A percentile compares a stretch with the other conserved stretches of the same genome.
Evolutionary conservation across 2,329 filamentous ascomycete species (phyloP).

Genomic region (Aspergillus jensenii): DNA sequence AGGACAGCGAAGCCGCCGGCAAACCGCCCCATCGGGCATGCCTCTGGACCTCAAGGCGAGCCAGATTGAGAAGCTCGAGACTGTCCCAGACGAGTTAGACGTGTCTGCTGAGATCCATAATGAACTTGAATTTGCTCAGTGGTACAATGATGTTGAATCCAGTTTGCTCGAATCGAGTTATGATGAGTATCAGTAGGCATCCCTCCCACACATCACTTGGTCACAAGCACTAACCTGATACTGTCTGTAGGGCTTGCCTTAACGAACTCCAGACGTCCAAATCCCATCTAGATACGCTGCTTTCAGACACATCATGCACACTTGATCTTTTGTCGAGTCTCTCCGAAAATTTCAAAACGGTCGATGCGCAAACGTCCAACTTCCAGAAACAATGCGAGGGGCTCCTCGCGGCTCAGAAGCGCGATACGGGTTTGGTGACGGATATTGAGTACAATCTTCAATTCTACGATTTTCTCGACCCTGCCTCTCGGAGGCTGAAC

Average conservation of each 20-base stretch:
- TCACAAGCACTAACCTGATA: conserved; percentile 7
- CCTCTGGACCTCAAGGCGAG: conserved; percentile 28
- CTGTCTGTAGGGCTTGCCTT: conserved; percentile 62
- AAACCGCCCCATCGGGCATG: conserved; percentile 37
- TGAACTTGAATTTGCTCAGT: conserved; percentile 59
- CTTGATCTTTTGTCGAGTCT: conserved; percentile 74
- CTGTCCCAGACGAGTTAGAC: conserved; percentile 12
- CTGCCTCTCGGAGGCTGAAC: conserved; percentile 84
- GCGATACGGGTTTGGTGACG: conserved; percentile 75
- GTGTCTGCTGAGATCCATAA: conserved; percentile 50
- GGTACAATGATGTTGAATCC: conserved; percentile 61
- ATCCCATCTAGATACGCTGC: conserved; percentile 75
- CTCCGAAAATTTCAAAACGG: conserved; percentile 80
- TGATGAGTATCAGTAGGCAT: conserved; percentile 73
- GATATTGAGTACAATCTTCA: conserved; percentile 86
- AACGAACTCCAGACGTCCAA: conserved; percentile 80
- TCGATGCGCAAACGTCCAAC: conserved; percentile 86
- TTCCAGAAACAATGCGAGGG: conserved; percentile 93
- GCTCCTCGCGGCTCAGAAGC: conserved; percentile 76
- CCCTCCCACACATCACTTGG: neutral
- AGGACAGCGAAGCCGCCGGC: conserved; percentile 35
- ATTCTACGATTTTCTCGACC: conserved; percentile 92
- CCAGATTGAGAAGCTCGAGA: conserved; percentile 19
- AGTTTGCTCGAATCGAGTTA: conserved; percentile 79
- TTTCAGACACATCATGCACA: conserved; percentile 73